Conservation (phyloP, 2,329 filamentous ascomycete genomes). For the Setomelanomma holmii region DNA sequence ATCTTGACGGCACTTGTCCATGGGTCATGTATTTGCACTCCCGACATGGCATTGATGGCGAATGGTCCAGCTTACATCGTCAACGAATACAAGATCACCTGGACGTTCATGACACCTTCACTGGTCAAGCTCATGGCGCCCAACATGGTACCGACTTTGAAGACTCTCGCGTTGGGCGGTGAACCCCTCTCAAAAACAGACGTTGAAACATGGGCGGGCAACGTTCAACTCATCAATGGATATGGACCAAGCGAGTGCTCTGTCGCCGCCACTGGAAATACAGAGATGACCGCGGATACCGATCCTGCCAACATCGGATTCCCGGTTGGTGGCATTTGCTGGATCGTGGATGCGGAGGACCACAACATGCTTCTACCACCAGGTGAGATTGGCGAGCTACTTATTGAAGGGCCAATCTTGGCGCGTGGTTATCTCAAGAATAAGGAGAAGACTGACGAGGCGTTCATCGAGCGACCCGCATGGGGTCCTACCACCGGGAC, state of each 20-base stretch:
- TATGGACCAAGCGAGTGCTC: slow-evolving; percentile 21
- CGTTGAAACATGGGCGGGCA: slow-evolving; percentile 10
- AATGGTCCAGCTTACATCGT: slow-evolving; percentile 61
- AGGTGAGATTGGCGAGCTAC: background rate
- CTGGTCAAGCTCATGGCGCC: slow-evolving; percentile 57
- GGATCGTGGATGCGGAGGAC: background rate
- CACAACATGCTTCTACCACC: background rate
- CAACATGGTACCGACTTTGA: slow-evolving; percentile 50
- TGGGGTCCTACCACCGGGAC: background rate
- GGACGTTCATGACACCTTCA: slow-evolving; percentile 60
- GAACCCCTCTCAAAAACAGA: slow-evolving; percentile 33
- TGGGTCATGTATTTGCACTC: background rate
- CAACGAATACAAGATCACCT: slow-evolving; percentile 48
- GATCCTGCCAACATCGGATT: slow-evolving; percentile 4
- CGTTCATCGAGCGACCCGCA: background rate
- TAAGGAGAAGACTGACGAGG: background rate
- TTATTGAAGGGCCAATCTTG: background rate
- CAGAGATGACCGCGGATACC: slow-evolving; percentile 1
- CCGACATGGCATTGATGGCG: slow-evolving; percentile 55
- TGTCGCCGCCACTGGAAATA: background rate
- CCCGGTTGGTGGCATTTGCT: slow-evolving; percentile 3
- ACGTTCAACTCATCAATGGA: slow-evolving; percentile 12
- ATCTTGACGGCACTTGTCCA: background rate
- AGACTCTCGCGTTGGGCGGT: slow-evolving; percentile 50
- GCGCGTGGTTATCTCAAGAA: background rate